Evolutionary conservation across 2,329 filamentous ascomycete species (phyloP), one percentile per base, ranked within the genome.

Genomic region (Leptographium flavum): DNA sequence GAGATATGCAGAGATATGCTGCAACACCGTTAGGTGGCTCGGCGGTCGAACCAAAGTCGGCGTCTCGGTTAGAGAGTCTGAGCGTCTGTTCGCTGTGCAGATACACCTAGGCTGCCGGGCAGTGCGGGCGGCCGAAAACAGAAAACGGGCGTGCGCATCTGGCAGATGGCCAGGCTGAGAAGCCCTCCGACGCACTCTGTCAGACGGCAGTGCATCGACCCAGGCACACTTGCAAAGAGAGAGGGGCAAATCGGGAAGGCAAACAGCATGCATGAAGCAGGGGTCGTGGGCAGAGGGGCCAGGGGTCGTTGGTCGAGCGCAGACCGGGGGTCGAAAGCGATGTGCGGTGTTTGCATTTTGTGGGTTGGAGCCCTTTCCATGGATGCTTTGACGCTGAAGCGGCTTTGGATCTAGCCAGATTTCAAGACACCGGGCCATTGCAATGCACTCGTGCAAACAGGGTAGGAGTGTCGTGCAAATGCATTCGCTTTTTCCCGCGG

Each of bases 261-360:
- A 36, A 30, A 44, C 28, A 38, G 39, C 28, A 23, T 38, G 47
- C 42, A 46, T 47, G 42, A 47, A 39, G 45, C 37, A 46, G 33
- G 47, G 36, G 33, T 36, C 9, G 33, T 4, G 17, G 33, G 17
- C 13, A 6, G 22, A 9, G 36, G 10, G 42, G 17, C 6, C 19
- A 30, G 39, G 46, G 43, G 44, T 15, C 32, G 22, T 11, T 27
- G 25, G n/a, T 38, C 35, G 39, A 39, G 36, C 33, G 21, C 17
- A 7, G 17, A 13, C 11, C 17, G 39, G 17, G 25, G 30, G 15
- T 17, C 23, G 32, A 17, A n/a, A n/a, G 33, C 30, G 37, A 21
- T 43, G 25, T 22, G 33, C 14, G 22, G 32, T 37, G n/a, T 28
- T 28, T 28, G 27, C 27, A n/a, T n/a, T n/a, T n/a, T n/a, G n/a